Conservation (phyloP, 1,284 basidiomycete genomes). For the Trametes pubescens region DNA sequence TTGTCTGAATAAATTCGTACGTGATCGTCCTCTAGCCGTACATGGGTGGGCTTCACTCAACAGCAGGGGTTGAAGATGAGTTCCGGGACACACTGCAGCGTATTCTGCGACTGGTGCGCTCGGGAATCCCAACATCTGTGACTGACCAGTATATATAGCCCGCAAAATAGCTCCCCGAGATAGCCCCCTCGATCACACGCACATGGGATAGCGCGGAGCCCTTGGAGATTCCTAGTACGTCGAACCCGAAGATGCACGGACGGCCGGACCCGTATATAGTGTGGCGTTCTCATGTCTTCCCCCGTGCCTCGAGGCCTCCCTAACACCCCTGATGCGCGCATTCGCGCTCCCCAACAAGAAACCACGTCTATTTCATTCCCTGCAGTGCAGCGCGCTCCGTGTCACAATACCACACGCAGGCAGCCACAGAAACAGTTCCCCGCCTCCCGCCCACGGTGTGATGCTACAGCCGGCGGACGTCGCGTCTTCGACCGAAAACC, state of each 20-base stretch:
- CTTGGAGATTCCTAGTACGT: not conserved
- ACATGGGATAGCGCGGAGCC: not conserved
- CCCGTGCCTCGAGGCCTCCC: not conserved
- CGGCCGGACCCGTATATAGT: conserved; percentile 6
- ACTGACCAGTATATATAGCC: too few relatives aligned
- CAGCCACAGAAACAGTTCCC: not conserved
- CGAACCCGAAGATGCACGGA: conserved; percentile 7
- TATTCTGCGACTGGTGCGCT: too few relatives aligned
- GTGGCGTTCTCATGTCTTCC: conserved; percentile 3
- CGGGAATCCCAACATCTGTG: not conserved
- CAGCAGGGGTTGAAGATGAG: too few relatives aligned
- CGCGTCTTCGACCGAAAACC: not conserved
- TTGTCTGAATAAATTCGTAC: too few relatives aligned
- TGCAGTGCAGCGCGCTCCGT: not conserved
- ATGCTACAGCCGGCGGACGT: not conserved
- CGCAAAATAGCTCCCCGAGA: not conserved
- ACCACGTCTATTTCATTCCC: not conserved
- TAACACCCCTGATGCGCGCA: not conserved
- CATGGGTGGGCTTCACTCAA: too few relatives aligned
- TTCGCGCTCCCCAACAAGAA: too few relatives aligned
- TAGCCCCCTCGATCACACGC: not conserved
- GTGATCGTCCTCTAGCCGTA: too few relatives aligned
- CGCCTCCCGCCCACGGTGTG: not conserved
- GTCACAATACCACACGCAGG: not conserved
- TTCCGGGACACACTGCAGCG: too few relatives aligned